phyloP scores from a whole-genome alignment of 176 grass and related monocot genomes.

The Melocanna baccifera region DNA sequence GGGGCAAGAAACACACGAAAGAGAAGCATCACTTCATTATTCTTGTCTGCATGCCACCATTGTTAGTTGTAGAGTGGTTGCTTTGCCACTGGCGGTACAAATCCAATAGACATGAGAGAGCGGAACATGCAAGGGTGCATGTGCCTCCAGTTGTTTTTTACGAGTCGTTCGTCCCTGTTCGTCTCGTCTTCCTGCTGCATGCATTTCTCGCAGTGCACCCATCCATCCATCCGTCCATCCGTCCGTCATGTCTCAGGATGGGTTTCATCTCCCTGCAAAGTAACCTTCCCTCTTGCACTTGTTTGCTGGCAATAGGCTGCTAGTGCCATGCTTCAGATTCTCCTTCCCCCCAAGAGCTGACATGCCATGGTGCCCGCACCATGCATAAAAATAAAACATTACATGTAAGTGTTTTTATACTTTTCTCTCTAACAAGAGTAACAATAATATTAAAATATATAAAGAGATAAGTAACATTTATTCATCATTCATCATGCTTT shows the following conservation, averaged over 20 bases:
- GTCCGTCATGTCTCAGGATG: slow-evolving; percentile 27
- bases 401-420: neutral
- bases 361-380: neutral
- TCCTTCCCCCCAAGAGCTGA: neutral
- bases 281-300: neutral
- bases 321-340: slow-evolving; percentile 33
- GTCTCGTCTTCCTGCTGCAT: neutral
- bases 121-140: neutral
- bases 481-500: too few relatives aligned
- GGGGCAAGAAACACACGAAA: neutral
- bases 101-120: neutral
- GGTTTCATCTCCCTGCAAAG: slow-evolving; percentile 12
- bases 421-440: too few relatives aligned
- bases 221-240: neutral
- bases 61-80: too few relatives aligned
- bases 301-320: slow-evolving; percentile 10
- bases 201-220: neutral
- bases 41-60: too few relatives aligned
- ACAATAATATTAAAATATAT: too few relatives aligned
- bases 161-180: neutral
- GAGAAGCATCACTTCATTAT: neutral
- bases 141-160: neutral
- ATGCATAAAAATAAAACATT: neutral
- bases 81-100: too few relatives aligned
- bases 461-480: too few relatives aligned